These are phyloP conservation scores for Eucalyptus coolabah DNA, from an alignment of 345 rosid genomes.

Conservation along the genomic window DNA sequence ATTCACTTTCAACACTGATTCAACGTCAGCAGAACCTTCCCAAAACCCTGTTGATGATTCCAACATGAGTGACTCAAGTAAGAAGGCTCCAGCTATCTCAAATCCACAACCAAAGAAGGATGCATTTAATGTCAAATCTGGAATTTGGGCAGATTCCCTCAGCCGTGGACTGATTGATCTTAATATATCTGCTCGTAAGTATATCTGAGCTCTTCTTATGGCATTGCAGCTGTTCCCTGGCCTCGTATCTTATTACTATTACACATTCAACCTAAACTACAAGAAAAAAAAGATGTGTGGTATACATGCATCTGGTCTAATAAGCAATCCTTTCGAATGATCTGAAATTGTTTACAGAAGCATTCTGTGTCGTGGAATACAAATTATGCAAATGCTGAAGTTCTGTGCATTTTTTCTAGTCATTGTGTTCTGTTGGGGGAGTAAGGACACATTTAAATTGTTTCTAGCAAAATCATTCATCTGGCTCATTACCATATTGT, in stretches of 20 bases:
- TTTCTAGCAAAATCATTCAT: neutral
- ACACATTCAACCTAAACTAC: neutral
- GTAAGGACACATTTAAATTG: neutral
- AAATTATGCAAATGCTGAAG: neutral
- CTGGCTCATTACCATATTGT: neutral
- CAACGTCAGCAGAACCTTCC: conserved; percentile 28
- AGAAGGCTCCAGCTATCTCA: conserved; percentile 24
- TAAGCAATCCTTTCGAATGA: neutral
- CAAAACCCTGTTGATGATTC: conserved; percentile 20
- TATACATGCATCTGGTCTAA: neutral
- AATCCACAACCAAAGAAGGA: conserved; percentile 45
- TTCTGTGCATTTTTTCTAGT: neutral
- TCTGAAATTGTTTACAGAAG: neutral
- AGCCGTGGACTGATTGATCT: conserved; percentile 98
- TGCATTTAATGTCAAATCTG: conserved; percentile 74
- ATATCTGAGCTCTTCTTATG: neutral
- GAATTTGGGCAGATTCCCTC: conserved; percentile 96
- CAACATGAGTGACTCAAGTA: conserved; percentile 19
- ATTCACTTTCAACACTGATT: conserved; percentile 49
- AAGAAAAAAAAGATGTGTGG: neutral
- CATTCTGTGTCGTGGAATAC: neutral
- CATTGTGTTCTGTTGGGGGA: neutral
- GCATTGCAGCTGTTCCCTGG: neutral
- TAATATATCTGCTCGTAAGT: conserved; percentile 95
- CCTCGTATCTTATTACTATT: neutral